Percentiles rank a stretch among this genome's conserved stretches.
Evolutionary conservation across 331 rosid genomes (phyloP).

Genomic region (Malus hybrid): DNA sequence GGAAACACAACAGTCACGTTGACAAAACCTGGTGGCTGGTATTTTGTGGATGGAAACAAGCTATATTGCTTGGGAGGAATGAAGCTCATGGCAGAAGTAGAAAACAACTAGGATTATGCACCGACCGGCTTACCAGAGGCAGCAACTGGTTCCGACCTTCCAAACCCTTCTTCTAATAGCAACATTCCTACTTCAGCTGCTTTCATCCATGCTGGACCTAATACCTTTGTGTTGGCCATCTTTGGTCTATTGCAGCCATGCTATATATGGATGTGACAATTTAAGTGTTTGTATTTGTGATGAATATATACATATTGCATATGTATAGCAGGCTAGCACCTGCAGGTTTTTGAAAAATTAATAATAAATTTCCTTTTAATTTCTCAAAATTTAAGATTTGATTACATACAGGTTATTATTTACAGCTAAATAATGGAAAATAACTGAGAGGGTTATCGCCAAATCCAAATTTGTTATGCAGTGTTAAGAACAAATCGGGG

Average conservation of each 20-base stretch:
- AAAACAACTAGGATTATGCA: conserved; percentile 22
- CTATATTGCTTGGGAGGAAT: conserved; percentile 79
- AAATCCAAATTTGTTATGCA: background rate
- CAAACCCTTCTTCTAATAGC: conserved; percentile 42
- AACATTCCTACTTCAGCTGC: conserved; percentile 22
- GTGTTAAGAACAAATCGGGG: background rate
- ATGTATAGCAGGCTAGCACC: background rate
- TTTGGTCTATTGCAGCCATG: conserved; percentile 6
- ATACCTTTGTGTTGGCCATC: background rate
- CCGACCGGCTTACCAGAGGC: conserved; percentile 39
- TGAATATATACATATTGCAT: background rate
- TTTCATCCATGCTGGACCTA: background rate
- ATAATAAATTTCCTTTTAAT: background rate
- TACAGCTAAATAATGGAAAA: background rate
- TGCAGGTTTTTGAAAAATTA: background rate
- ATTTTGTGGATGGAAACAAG: conserved; percentile 60
- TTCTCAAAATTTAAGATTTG: background rate
- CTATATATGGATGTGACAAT: background rate
- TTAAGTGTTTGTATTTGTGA: background rate
- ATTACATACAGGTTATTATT: background rate
- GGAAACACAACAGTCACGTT: conserved; percentile 71
- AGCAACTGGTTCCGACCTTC: conserved; percentile 19
- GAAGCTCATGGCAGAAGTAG: conserved; percentile 54
- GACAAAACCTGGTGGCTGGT: conserved; percentile 50
- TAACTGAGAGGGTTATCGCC: background rate